These are phyloP conservation scores for Tricholoma matsutake DNA, from an alignment of 768 basidiomycete species.

Conservation along the genomic window DNA sequence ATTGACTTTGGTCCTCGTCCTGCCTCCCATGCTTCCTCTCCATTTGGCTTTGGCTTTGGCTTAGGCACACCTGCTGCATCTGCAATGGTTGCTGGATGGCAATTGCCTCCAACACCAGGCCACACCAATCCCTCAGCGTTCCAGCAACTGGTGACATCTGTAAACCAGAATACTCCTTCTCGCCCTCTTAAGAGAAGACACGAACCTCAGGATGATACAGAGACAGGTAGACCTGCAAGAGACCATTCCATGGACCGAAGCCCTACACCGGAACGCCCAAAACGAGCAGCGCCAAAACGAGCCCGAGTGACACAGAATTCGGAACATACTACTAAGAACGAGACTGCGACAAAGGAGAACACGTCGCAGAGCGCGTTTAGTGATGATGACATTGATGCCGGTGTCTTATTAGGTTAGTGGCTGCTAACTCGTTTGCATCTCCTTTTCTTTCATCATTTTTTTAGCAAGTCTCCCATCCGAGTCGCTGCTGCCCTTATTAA, in stretches of 20 bases:
- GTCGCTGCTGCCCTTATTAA: slow-evolving; percentile 71
- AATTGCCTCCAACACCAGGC: slow-evolving; percentile 41
- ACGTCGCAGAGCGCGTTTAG: slow-evolving; percentile 36
- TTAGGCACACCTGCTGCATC: slow-evolving; percentile 44
- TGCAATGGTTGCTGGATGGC: slow-evolving; percentile 45
- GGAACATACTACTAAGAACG: slow-evolving; percentile 35
- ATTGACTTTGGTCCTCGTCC: slow-evolving; percentile 61
- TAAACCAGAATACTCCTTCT: slow-evolving; percentile 37
- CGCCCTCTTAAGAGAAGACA: slow-evolving; percentile 61
- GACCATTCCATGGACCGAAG: slow-evolving; percentile 84
- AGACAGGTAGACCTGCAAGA: slow-evolving; percentile 30
- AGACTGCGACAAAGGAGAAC: slow-evolving; percentile 44
- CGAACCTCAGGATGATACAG: slow-evolving; percentile 67
- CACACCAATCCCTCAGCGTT: slow-evolving; percentile 50
- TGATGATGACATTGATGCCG: slow-evolving; percentile 72
- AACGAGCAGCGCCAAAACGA: slow-evolving; percentile 67
- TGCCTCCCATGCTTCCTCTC: slow-evolving; percentile 56
- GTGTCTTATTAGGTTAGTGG: slow-evolving; percentile 73
- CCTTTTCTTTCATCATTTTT: slow-evolving; percentile 12
- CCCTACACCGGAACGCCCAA: slow-evolving; percentile 78
- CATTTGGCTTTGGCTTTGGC: slow-evolving; percentile 75
- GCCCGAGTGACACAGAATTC: slow-evolving; percentile 42
- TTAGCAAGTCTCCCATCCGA: slow-evolving; percentile 79
- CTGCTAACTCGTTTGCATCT: slow-evolving; percentile 1
- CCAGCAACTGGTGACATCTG: slow-evolving; percentile 53